phyloP scores from a whole-genome alignment of 106 monocot species.

The Hemerocallis citrina region DNA sequence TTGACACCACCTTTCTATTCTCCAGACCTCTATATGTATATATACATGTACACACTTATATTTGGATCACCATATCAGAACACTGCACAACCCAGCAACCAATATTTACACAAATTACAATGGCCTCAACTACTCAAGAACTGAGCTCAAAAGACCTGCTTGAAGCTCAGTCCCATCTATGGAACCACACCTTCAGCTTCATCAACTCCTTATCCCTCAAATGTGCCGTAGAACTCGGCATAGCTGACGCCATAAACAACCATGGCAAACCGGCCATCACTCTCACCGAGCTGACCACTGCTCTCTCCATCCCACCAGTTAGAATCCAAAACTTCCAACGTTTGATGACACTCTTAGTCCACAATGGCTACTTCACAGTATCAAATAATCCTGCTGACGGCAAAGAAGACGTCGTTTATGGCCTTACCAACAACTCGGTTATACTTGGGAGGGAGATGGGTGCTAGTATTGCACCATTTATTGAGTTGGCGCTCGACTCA shows the following conservation, averaged over 20 bases:
- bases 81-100: no score
- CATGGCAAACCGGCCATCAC: conserved; percentile 10
- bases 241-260: conserved; percentile 14
- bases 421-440: conserved; percentile 7
- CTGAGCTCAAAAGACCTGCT: no score
- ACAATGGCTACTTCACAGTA: conserved; percentile 1
- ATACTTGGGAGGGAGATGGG: background rate
- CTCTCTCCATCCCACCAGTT: background rate
- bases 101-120: no score
- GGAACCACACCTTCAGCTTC: conserved; percentile 9
- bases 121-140: no score
- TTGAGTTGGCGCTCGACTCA: background rate
- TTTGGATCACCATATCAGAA: no score
- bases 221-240: conserved; percentile 24
- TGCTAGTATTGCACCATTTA: background rate
- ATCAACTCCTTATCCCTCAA: conserved; percentile 22
- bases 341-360: conserved; percentile 16
- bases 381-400: background rate
- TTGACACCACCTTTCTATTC: no score
- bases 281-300: conserved; percentile 6
- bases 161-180: conserved; percentile 7
- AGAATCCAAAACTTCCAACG: background rate
- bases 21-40: no score
- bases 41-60: no score
- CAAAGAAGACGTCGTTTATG: background rate